Evolutionary conservation across 805 yeast genomes (phyloP).

Genomic region (Kazachstania martiniae): DNA sequence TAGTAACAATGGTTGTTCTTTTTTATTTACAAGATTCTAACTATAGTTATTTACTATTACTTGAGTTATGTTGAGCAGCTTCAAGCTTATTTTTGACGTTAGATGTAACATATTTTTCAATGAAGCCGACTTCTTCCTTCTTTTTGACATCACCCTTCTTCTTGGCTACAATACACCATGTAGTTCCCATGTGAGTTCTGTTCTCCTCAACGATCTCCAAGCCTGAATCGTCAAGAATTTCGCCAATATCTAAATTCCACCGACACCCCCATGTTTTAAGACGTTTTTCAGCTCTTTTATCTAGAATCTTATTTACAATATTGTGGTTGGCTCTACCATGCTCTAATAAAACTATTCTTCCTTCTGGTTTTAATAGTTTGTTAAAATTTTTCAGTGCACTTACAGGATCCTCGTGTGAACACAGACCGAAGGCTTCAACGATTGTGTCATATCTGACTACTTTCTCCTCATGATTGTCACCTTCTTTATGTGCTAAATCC

Average conservation of each 20-base stretch:
- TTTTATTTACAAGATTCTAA: not conserved
- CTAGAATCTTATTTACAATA: slow-evolving; percentile 68
- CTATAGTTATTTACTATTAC: not conserved
- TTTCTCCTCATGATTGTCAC: slow-evolving; percentile 15
- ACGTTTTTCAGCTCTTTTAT: slow-evolving; percentile 72
- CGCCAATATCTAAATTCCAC: slow-evolving; percentile 93
- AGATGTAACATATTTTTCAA: slow-evolving; percentile 38
- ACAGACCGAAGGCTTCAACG: slow-evolving; percentile 87
- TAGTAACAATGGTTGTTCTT: no score
- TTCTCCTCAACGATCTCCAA: slow-evolving; percentile 71
- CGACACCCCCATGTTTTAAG: slow-evolving; percentile 93
- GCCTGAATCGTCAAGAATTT: slow-evolving; percentile 72
- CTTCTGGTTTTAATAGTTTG: slow-evolving; percentile 71
- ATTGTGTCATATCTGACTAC: slow-evolving; percentile 75
- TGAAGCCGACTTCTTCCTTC: slow-evolving; percentile 36
- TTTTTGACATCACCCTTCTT: slow-evolving; percentile 51
- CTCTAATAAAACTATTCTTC: slow-evolving; percentile 76
- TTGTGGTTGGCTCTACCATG: slow-evolving; percentile 85
- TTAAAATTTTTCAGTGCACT: slow-evolving; percentile 67
- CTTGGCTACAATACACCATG: slow-evolving; percentile 76
- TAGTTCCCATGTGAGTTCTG: slow-evolving; percentile 83
- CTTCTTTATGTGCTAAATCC: slow-evolving; percentile 35
- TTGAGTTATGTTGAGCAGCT: slow-evolving; percentile 2
- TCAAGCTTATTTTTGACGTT: slow-evolving; percentile 24
- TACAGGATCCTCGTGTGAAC: slow-evolving; percentile 93